A percentile compares a stretch with the other conserved stretches of the same genome.
phyloP scores from a whole-genome alignment of 176 grass and related monocot genomes.

The Pontederia paniculata region DNA sequence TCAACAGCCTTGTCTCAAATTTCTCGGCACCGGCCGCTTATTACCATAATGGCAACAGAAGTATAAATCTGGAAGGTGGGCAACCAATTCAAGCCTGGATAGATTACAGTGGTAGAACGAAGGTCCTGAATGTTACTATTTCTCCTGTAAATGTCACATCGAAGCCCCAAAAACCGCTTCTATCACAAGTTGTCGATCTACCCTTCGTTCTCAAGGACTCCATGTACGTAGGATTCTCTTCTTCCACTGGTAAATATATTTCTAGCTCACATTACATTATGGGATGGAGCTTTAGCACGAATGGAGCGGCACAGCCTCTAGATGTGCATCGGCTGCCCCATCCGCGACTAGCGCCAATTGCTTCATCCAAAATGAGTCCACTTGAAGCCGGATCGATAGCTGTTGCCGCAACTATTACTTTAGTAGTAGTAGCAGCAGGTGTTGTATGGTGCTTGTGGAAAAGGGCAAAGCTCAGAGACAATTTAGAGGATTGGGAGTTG shows the following conservation, averaged over 20 bases:
- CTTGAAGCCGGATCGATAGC: not conserved
- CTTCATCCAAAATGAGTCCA: not conserved
- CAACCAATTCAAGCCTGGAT: slow-evolving; percentile 28
- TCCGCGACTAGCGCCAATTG: not conserved
- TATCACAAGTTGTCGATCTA: not conserved
- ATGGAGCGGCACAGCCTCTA: not conserved
- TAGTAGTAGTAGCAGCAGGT: not conserved
- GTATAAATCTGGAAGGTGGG: slow-evolving; percentile 2
- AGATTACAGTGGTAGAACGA: slow-evolving; percentile 3
- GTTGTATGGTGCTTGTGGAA: not conserved
- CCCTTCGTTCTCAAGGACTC: not conserved
- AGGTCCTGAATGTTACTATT: no score
- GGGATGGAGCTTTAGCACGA: no score
- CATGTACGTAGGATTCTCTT: slow-evolving; percentile 15
- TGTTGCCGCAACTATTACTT: not conserved
- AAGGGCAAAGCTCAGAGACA: slow-evolving; percentile 1
- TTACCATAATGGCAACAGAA: not conserved
- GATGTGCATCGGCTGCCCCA: no score
- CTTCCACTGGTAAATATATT: no score
- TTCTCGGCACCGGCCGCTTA: not conserved
- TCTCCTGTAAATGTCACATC: not conserved
- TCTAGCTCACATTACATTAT: no score
- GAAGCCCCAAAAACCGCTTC: slow-evolving; percentile 3
- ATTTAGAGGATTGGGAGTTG: slow-evolving; percentile 19
- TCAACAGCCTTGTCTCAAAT: slow-evolving; percentile 9